phyloP scores from a whole-genome alignment of 164 flowering plant species.

The Nymphaea colorata region DNA sequence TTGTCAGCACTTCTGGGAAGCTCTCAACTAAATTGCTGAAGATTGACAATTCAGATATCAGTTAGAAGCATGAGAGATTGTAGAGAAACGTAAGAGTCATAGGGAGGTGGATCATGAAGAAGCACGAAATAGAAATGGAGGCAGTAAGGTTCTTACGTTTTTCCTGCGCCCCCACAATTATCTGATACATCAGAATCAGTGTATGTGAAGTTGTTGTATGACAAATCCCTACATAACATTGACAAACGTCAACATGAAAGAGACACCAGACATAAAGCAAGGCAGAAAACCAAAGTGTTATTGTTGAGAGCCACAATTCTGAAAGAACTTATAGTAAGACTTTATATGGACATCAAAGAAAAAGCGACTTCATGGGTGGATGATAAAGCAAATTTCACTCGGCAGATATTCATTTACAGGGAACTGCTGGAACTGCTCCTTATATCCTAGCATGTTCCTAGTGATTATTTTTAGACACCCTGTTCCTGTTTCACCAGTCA shows the following conservation, averaged over 20 bases:
- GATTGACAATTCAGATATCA: background rate
- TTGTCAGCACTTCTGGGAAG: background rate
- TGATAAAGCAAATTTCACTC: too few species aligned
- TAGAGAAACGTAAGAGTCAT: background rate
- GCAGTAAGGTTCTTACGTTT: conserved; percentile 33
- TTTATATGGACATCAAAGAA: too few species aligned
- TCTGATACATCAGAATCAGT: conserved; percentile 28
- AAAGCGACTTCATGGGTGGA: too few species aligned
- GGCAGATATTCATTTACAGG: too few species aligned
- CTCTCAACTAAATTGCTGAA: background rate
- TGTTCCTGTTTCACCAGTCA: background rate
- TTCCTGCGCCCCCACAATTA: conserved; percentile 43
- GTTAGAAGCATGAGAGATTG: background rate
- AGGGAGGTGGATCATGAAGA: background rate
- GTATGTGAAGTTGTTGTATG: conserved; percentile 59
- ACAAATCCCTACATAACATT: conserved; percentile 45
- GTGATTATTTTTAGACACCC: too few species aligned
- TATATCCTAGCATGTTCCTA: too few species aligned
- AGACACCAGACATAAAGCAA: too few species aligned
- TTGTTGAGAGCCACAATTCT: too few species aligned
- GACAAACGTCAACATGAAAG: background rate
- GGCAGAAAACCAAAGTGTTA: too few species aligned
- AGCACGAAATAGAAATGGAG: background rate
- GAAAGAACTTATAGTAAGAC: too few species aligned
- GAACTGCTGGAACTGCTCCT: too few species aligned